phyloP scores from a whole-genome alignment of 352 stramenopile genomes.

The Phytophthora vignae region DNA sequence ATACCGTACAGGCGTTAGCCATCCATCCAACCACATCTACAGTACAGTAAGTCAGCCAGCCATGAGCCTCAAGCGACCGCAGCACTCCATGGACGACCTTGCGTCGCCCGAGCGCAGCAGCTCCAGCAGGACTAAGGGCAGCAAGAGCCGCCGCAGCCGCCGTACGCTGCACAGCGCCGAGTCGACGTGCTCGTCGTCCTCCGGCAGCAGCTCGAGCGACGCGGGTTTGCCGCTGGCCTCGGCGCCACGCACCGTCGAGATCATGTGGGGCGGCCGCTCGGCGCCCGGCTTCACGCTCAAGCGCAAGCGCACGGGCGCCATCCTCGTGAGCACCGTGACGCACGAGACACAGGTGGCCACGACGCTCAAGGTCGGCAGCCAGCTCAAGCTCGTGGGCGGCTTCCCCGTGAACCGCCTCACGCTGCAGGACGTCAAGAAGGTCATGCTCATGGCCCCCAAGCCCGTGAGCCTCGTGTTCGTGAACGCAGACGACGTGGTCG shows the following conservation, averaged over 20 bases:
- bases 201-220: constrained; percentile 8
- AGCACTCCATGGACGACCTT: constrained; percentile 19
- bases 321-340: constrained; percentile 74
- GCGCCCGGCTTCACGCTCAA: constrained; percentile 81
- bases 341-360: constrained; percentile 27
- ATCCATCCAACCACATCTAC: no score
- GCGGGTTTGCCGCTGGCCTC: constrained; percentile 26
- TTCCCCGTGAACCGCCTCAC: constrained; percentile 79
- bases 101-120: neutral
- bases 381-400: constrained; percentile 78
- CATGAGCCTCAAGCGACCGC: constrained; percentile 37
- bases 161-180: constrained; percentile 22
- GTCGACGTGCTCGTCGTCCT: constrained; percentile 20
- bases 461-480: constrained; percentile 84
- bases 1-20: neutral
- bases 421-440: constrained; percentile 77
- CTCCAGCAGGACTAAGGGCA: neutral
- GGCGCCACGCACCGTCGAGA: constrained; percentile 64
- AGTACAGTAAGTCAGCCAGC: neutral
- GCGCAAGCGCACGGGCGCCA: constrained; percentile 72
- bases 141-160: constrained; percentile 20
- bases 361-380: constrained; percentile 68
- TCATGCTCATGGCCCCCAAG: constrained; percentile 78
- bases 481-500: constrained; percentile 59
- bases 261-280: constrained; percentile 67